Conservation (phyloP, 2,329 filamentous ascomycete species). For the Thermothelomyces thermophilus region DNA sequence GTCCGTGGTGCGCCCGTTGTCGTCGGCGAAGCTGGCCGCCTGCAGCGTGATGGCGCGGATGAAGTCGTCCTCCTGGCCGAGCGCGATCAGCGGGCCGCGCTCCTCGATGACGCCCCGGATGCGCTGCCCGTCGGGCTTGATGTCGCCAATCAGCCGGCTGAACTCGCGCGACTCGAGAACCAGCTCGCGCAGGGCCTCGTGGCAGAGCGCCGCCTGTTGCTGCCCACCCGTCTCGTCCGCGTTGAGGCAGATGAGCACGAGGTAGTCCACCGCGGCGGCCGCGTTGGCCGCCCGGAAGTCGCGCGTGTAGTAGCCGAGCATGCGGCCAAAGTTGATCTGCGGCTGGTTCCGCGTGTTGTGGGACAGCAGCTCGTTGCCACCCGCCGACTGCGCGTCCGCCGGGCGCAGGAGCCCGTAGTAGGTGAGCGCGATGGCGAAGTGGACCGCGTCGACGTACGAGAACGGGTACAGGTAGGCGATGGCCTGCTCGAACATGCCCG, state of each 20-base stretch:
- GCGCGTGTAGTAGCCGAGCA: conserved; percentile 90
- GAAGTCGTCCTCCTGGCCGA: conserved; percentile 75
- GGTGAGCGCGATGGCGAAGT: conserved; percentile 83
- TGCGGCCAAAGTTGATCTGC: conserved; percentile 89
- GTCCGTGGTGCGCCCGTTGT: conserved; percentile 88
- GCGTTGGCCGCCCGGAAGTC: conserved; percentile 91
- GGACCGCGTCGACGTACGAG: conserved; percentile 86
- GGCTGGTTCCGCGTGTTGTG: conserved; percentile 62
- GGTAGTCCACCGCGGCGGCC: conserved; percentile 86
- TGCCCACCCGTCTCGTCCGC: conserved; percentile 53
- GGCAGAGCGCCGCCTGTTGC: conserved; percentile 77
- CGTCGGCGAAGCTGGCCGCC: conserved; percentile 86
- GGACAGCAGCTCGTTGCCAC: conserved; percentile 63
- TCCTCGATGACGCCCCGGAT: conserved; percentile 84
- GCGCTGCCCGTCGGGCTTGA: conserved; percentile 75
- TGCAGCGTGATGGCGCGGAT: conserved; percentile 88
- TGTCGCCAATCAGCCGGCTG: conserved; percentile 86
- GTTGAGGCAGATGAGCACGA: conserved; percentile 86
- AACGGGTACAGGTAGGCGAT: conserved; percentile 87
- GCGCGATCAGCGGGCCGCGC: conserved; percentile 71
- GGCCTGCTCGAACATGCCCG: conserved; percentile 91
- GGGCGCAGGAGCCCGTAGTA: conserved; percentile 88
- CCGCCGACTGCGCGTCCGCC: conserved; percentile 68
- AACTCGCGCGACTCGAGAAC: conserved; percentile 97
- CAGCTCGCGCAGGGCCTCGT: conserved; percentile 87